These are phyloP conservation scores for Teunomyces lycoperdinae DNA, from an alignment of 805 yeast genomes.

Conservation along the genomic window DNA sequence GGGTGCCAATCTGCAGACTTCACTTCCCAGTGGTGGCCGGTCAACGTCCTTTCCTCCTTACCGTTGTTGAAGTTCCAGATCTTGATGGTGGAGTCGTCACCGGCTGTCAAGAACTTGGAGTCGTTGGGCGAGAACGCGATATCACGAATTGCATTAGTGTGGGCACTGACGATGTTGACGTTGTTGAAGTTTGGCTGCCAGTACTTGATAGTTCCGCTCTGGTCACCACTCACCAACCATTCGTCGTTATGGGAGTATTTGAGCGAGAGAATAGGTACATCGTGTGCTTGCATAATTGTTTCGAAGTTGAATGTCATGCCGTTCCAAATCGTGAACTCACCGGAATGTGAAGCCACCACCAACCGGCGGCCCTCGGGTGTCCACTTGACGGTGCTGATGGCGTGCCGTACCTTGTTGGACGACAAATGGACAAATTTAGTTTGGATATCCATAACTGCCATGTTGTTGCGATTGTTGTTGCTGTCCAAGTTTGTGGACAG, in stretches of 20 bases:
- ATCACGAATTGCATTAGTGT: conserved; percentile 80
- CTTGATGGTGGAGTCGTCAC: conserved; percentile 87
- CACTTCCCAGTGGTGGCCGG: conserved; percentile 99
- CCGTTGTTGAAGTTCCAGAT: conserved; percentile 95
- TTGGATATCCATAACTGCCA: conserved; percentile 60
- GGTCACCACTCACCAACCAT: conserved; percentile 93
- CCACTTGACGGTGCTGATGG: conserved; percentile 88
- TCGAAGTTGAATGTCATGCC: conserved; percentile 94
- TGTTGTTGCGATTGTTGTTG: conserved; percentile 24
- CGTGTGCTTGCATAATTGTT: conserved; percentile 98
- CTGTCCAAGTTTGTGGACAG: conserved; percentile 26
- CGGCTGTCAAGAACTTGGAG: conserved; percentile 86
- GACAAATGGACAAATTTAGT: conserved; percentile 87
- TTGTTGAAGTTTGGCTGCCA: conserved; percentile 99
- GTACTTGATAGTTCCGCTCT: conserved; percentile 84
- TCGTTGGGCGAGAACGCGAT: conserved; percentile 89
- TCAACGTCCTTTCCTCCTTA: conserved; percentile 70
- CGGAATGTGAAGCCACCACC: conserved; percentile 85
- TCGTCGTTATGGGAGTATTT: conserved; percentile 87
- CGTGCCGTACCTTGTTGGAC: conserved; percentile 87
- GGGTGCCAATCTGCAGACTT: conserved; percentile 98
- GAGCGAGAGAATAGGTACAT: conserved; percentile 75
- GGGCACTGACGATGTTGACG: conserved; percentile 75
- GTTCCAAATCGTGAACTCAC: conserved; percentile 96
- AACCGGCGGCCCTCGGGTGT: conserved; percentile 94